A percentile compares a stretch with the other conserved stretches of the same genome.
Evolutionary conservation across 345 rosid genomes (phyloP).

Genomic region (Barbarea vulgaris): DNA sequence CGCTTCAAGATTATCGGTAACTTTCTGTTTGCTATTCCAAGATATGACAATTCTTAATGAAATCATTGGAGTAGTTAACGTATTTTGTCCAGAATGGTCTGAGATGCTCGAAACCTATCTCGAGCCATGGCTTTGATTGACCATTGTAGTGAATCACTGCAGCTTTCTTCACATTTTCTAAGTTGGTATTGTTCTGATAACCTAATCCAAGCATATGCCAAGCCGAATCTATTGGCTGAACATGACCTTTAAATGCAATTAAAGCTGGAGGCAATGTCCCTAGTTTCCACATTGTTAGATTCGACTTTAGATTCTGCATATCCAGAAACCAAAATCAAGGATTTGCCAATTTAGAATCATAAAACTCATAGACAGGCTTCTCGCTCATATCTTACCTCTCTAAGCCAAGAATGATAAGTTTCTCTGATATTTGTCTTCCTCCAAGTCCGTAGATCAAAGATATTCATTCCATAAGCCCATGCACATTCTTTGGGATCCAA

Average conservation of each 20-base stretch:
- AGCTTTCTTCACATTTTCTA: constrained; percentile 67
- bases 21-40: constrained; percentile 53
- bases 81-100: constrained; percentile 99
- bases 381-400: constrained; percentile 61
- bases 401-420: constrained; percentile 90
- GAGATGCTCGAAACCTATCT: constrained; percentile 93
- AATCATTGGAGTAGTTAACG: constrained; percentile 88
- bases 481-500: constrained; percentile 96
- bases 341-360: neutral
- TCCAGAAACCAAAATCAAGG: constrained; percentile 3
- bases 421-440: constrained; percentile 85
- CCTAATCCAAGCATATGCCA: constrained; percentile 99
- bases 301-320: constrained; percentile 85
- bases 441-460: constrained; percentile 92
- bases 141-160: constrained; percentile 98
- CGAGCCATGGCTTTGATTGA: constrained; percentile 96
- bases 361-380: neutral
- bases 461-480: constrained; percentile 99
- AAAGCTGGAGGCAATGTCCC: constrained; percentile 97
- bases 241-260: constrained; percentile 89
- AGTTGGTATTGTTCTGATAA: constrained; percentile 75
- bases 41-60: constrained; percentile 88
- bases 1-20: constrained; percentile 13
- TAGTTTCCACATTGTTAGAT: constrained; percentile 95
- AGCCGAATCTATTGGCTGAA: constrained; percentile 78